These are phyloP conservation scores for Scheffersomyces segobiensis DNA, from an alignment of 1,139 yeast genomes.

Conservation along the genomic window DNA sequence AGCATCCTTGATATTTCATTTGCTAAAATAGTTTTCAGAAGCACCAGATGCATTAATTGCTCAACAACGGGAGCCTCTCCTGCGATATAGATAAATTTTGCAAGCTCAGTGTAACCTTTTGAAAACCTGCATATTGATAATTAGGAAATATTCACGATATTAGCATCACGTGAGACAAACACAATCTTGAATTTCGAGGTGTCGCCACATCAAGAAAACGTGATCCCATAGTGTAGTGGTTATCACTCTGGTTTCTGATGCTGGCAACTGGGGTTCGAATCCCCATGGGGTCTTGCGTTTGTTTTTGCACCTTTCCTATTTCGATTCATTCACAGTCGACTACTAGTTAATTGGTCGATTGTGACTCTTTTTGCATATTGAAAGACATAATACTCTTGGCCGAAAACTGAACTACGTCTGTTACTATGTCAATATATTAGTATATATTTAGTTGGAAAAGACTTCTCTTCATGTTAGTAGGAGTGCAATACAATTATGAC, in stretches of 20 bases:
- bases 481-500: not conserved
- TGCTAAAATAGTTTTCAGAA: no score
- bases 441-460: not conserved
- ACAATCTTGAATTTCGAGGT: not conserved
- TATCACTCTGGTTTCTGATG: constrained; percentile 20
- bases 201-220: not conserved
- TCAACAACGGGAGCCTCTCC: no score
- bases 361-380: not conserved
- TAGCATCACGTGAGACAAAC: not conserved
- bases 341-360: no score
- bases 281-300: constrained; percentile 15
- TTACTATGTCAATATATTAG: not conserved
- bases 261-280: constrained; percentile 21
- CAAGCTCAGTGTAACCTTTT: no score
- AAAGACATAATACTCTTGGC: not conserved
- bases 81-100: no score
- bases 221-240: constrained; percentile 19
- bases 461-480: not conserved
- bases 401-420: not conserved
- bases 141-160: not conserved
- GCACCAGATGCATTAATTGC: no score
- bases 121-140: no score
- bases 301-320: not conserved
- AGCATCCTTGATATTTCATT: no score
- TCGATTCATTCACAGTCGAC: no score